Evolutionary conservation across 2,329 filamentous ascomycete species (phyloP), one percentile per base, ranked within the genome.

Genomic region (Ophiocordyceps polyrhachis-furcata): DNA sequence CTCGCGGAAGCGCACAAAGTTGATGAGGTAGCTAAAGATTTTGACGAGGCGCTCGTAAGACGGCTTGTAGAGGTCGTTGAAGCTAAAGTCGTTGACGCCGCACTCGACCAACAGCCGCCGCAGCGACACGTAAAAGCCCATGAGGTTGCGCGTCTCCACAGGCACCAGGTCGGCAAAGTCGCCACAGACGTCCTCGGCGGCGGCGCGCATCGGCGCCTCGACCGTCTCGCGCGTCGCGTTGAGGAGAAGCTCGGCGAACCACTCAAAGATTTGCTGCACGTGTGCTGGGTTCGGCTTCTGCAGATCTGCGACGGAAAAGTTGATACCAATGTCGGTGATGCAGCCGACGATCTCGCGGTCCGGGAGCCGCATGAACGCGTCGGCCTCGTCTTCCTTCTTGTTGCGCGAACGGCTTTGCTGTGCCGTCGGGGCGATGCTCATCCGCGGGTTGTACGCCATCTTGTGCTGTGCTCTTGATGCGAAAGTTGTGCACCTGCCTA

Each of bases 1-100:
- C 65, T 95, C 88, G 54, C 91, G 83, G 65, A 96, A 98, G 44
- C 91, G 80, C 52, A 96, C 88, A 63, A 98, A 98, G 65, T 98
- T 98, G 69, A 98, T 98, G 50, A 96, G 76, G 63, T 95, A 95
- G 51, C 85, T 93, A 60, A 98, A 91, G 56, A 96, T 93, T 66
- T 91, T 93, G 56, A 89, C 82, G 14, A 96, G 73, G 41, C 91
- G 83, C 47, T 85, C 82, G 58, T 93, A 84, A 1, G 86, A 93
- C 15, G 91, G 91, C 59, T 82, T 83, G 59, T 93, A 89, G 6
- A 98, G 69, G 60, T 98, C 91, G 48, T 80, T 79, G 63, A 96
- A 94, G 32, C 83, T 86, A 56, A 98, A 94, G 62, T 98, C 91
- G 49, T 80, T 81, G 53, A 98, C 84, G 42, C 87, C 87, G 59